Evolutionary conservation across 1,139 yeast species (phyloP).

Genomic region (Nadsonia starkeyi-henricii): DNA sequence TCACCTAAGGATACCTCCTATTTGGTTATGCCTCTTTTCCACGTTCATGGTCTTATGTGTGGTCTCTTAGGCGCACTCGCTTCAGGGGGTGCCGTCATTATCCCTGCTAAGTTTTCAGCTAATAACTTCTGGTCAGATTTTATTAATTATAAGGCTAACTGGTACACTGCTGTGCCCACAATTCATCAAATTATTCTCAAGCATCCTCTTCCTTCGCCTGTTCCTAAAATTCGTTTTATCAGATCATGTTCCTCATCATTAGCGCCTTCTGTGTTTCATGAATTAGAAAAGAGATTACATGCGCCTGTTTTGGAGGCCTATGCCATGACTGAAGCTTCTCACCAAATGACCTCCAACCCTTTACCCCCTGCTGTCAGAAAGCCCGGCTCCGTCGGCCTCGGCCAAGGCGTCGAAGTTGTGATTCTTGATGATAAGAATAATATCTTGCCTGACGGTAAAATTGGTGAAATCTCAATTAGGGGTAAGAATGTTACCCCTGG

Average conservation of each 20-base stretch:
- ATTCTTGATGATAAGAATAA: conserved; percentile 38
- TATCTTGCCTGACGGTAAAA: conserved; percentile 32
- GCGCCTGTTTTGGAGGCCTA: conserved; percentile 63
- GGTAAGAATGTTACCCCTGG: conserved; percentile 61
- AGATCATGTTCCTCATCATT: conserved; percentile 56
- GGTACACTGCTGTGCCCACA: conserved; percentile 68
- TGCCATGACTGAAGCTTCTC: conserved; percentile 67
- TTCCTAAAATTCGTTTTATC: conserved; percentile 45
- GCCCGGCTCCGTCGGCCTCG: conserved; percentile 58
- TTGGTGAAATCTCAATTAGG: conserved; percentile 53
- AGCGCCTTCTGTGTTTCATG: conserved; percentile 46
- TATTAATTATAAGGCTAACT: conserved; percentile 33
- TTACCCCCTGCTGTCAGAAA: conserved; percentile 48
- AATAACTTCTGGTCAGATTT: conserved; percentile 44
- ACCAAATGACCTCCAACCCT: conserved; percentile 59
- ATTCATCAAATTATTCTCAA: conserved; percentile 50
- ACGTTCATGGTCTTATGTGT: conserved; percentile 56
- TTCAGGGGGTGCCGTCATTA: conserved; percentile 44
- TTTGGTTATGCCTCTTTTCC: conserved; percentile 61
- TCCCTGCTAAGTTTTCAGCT: conserved; percentile 48
- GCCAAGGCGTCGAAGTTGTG: conserved; percentile 50
- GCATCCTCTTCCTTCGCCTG: conserved; percentile 32
- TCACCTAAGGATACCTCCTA: conserved; percentile 36
- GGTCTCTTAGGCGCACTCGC: conserved; percentile 46
- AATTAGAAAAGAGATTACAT: conserved; percentile 38